Base-by-base conservation (phyloP, 257 asterid genomes). In the Petunia axillaris region DNA sequence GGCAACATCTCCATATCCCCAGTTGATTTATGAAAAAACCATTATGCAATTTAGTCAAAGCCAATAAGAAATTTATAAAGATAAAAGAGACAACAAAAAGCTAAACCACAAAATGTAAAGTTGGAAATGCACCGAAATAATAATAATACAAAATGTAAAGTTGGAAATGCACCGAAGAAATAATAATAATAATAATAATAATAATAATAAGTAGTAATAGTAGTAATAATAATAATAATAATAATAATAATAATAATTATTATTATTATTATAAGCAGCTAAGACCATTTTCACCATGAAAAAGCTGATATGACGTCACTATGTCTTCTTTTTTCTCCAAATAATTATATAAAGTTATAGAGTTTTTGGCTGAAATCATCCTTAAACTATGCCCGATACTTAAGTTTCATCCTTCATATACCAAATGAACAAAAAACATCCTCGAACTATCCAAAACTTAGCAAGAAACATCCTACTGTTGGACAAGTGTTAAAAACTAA, bases 71-170 rank as follows among this genome's bases (percentile, higher is more conserved):
- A 46, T 11, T 44, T 11, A 6, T 48, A 8, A 71, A 11, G 77
- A 71, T 71, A 71, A 50, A 44, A 71, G 39, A 11, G 77, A 71
- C 62, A 35, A 50, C 44, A 50, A 35, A 67, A 48, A 48, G 77
- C 77, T 57, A 48, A 71, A 71, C 77, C 62, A 71, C 62, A 71
- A 71, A 48, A 46, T 71, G 44, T 35, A 48, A 10, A 71, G 77
- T 35, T 71, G 44, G 37, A 25, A 59, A 59, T 6, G 3, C 8
- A 37, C 64, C 64, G 25, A 25, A 25, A 25, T 25, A 25, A 25
- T 25, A 25, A 25, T 14, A 57, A 57, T 14, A 52, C 57, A 10
- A 52, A 52, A 52, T 8, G 15, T 4, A 57, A 57, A 0, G 4
- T 14, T 14, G 2, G 1, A 5, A 15, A 14, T 14, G 36, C 63